Conservation (phyloP, 108 stramenopile species). For the Cyclotella cryptica region DNA sequence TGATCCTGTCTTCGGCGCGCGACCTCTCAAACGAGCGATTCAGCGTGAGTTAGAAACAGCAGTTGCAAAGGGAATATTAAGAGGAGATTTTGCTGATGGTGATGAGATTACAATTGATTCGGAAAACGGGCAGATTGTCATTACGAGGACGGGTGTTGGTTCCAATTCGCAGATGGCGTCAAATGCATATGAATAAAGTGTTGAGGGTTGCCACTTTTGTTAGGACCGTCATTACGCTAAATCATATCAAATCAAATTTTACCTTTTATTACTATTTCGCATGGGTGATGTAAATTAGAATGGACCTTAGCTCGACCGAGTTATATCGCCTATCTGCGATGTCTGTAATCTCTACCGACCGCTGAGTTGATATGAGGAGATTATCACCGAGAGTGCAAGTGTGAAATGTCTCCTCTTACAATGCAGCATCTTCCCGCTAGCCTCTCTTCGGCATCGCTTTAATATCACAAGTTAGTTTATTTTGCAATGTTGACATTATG, state of each 20-base stretch:
- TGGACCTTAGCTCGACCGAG: too few relatives aligned
- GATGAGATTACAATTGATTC: constrained; percentile 77
- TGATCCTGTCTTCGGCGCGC: constrained; percentile 95
- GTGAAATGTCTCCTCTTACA: too few relatives aligned
- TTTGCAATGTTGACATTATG: too few relatives aligned
- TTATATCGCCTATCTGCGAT: too few relatives aligned
- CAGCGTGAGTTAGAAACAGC: constrained; percentile 96
- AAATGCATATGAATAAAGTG: background rate
- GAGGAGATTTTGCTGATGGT: constrained; percentile 78
- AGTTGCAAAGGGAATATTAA: constrained; percentile 86
- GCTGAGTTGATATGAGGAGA: too few relatives aligned
- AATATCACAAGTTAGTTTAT: too few relatives aligned
- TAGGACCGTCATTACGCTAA: background rate
- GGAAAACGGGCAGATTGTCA: constrained; percentile 32
- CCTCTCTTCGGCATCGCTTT: too few relatives aligned
- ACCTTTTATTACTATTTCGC: background rate
- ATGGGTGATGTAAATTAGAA: too few relatives aligned
- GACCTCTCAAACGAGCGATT: constrained; percentile 97
- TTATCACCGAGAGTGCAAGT: too few relatives aligned
- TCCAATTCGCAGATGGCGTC: constrained; percentile 3
- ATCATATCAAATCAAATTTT: background rate
- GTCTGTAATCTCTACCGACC: too few relatives aligned
- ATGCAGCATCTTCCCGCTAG: too few relatives aligned
- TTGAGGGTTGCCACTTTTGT: background rate
- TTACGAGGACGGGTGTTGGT: constrained; percentile 33